A percentile compares a stretch with the other conserved stretches of the same genome.
Evolutionary conservation across 495 filamentous ascomycete species (phyloP).

Genomic region (Podospora sp.): DNA sequence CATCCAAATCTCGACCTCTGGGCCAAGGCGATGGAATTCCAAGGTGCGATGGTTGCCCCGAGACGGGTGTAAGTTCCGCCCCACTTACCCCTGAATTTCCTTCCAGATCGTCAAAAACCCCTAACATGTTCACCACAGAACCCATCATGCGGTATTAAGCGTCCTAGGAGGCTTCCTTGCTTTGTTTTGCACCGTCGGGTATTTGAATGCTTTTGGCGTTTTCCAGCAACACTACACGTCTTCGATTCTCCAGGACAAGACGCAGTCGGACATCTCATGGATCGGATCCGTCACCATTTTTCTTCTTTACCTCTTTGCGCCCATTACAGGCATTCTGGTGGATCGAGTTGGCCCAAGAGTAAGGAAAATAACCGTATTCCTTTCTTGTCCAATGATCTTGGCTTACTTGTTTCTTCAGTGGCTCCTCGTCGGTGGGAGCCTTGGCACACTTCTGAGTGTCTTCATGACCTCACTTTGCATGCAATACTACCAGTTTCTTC

Average conservation of each 20-base stretch:
- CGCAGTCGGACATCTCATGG: constrained; percentile 50
- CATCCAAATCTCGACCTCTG: too few relatives aligned
- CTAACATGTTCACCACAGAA: background rate
- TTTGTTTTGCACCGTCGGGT: constrained; percentile 48
- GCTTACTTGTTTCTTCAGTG: background rate
- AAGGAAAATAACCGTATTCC: background rate
- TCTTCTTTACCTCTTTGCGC: constrained; percentile 42
- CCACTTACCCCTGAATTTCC: background rate
- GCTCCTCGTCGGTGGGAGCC: constrained; percentile 23
- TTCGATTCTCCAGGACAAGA: constrained; percentile 46
- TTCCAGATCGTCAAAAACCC: background rate
- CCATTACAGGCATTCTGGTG: constrained; percentile 45
- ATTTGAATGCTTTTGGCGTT: constrained; percentile 60
- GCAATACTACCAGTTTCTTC: constrained; percentile 59
- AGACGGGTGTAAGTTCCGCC: background rate
- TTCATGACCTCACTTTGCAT: constrained; percentile 59
- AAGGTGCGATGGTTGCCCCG: background rate
- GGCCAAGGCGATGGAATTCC: too few relatives aligned
- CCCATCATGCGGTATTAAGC: constrained; percentile 32
- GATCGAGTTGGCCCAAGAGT: constrained; percentile 49
- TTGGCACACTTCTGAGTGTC: constrained; percentile 27
- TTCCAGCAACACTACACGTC: constrained; percentile 61
- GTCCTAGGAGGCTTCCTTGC: constrained; percentile 30
- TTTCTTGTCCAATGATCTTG: background rate
- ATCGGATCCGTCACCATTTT: constrained; percentile 53